Conservation (phyloP, 129 eudicot genomes). For the Deinandra increscens region DNA sequence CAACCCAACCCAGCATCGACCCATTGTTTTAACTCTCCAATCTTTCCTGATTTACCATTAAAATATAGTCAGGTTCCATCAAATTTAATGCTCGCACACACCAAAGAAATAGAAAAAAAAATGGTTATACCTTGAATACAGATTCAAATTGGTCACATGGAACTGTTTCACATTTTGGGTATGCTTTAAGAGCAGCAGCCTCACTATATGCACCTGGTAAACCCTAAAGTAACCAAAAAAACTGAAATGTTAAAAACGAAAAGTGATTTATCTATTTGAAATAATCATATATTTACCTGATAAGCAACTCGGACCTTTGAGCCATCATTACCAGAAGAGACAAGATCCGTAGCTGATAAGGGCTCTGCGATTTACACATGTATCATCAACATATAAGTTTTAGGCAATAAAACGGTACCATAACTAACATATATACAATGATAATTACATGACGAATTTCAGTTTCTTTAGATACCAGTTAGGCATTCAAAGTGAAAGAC, state of each 20-base stretch:
- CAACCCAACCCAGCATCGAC: conserved; percentile 5
- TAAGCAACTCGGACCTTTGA: conserved; percentile 88
- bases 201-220: conserved; percentile 92
- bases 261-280: neutral
- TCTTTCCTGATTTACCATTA: neutral
- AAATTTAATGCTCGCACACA: neutral
- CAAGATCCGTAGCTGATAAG: conserved; percentile 61
- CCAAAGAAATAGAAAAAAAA: neutral
- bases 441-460: neutral
- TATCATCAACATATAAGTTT: neutral
- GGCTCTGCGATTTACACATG: conserved; percentile 58
- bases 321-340: conserved; percentile 42
- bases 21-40: neutral
- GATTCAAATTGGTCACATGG: conserved; percentile 94
- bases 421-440: conserved; percentile 9
- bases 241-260: conserved; percentile 8
- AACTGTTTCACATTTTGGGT: conserved; percentile 90
- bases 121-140: conserved; percentile 66
- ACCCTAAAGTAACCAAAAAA: conserved; percentile 54
- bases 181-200: conserved; percentile 92
- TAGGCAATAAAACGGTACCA: neutral
- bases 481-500: neutral
- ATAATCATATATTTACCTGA: conserved; percentile 51
- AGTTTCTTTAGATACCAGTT: neutral
- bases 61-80: neutral